These are phyloP conservation scores for Globisporangium yorkense DNA, from an alignment of 352 stramenopile genomes.

Conservation along the genomic window DNA sequence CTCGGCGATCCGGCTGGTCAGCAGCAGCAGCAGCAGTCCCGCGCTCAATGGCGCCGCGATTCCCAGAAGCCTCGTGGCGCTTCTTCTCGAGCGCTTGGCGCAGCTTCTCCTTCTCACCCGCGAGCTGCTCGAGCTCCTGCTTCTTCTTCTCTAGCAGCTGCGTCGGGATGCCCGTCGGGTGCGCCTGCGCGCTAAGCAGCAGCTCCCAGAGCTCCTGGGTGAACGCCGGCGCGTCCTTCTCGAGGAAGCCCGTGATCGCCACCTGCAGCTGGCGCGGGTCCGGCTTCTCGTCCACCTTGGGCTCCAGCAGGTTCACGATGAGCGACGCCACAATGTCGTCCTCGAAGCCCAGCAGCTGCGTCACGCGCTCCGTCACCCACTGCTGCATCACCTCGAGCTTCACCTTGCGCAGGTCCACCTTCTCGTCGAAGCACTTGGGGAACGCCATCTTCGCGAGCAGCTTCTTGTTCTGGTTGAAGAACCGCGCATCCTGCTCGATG, in stretches of 20 bases:
- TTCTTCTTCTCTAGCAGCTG: slow-evolving; percentile 90
- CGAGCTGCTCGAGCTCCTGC: slow-evolving; percentile 68
- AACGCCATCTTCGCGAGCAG: slow-evolving; percentile 84
- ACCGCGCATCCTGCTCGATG: slow-evolving; percentile 80
- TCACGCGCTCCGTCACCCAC: slow-evolving; percentile 86
- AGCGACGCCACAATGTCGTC: slow-evolving; percentile 90
- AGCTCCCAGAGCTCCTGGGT: slow-evolving; percentile 89
- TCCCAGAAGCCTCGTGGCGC: slow-evolving; percentile 17
- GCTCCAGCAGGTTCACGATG: slow-evolving; percentile 81
- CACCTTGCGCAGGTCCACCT: slow-evolving; percentile 85
- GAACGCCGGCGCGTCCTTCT: slow-evolving; percentile 81
- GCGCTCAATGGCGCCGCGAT: background rate
- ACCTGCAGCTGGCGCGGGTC: slow-evolving; percentile 88
- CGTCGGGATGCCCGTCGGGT: slow-evolving; percentile 82
- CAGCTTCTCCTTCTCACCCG: slow-evolving; percentile 50
- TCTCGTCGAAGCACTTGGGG: slow-evolving; percentile 66
- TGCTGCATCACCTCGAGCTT: slow-evolving; percentile 88
- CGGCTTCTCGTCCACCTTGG: slow-evolving; percentile 58
- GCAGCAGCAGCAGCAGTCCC: background rate
- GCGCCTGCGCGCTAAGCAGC: slow-evolving; percentile 85
- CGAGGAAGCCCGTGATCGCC: slow-evolving; percentile 88
- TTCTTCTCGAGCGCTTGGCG: slow-evolving; percentile 56
- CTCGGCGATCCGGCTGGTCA: background rate
- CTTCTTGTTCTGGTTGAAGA: slow-evolving; percentile 87
- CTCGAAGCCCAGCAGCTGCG: slow-evolving; percentile 85